Conservation (phyloP, 1,139 yeast species). For the Yamadazyma trypodendri region DNA sequence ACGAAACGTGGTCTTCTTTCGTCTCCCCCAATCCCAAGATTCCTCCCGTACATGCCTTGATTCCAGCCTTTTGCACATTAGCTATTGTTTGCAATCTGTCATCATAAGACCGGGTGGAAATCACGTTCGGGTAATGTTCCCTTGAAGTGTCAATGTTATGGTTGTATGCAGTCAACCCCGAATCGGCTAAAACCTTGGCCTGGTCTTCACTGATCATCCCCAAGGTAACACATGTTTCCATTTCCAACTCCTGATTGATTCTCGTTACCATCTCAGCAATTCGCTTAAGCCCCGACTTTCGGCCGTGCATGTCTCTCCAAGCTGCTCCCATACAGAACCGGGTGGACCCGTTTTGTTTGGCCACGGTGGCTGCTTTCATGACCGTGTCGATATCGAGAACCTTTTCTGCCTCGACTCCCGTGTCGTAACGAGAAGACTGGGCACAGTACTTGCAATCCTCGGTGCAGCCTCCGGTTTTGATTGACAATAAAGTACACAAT, state of each 20-base stretch:
- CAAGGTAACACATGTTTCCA: slow-evolving; percentile 79
- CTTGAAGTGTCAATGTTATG: slow-evolving; percentile 81
- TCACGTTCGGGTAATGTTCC: slow-evolving; percentile 71
- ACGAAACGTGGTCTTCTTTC: slow-evolving; percentile 66
- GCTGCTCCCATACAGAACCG: slow-evolving; percentile 88
- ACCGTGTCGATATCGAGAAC: slow-evolving; percentile 62
- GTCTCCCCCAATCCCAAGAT: slow-evolving; percentile 79
- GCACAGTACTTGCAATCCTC: slow-evolving; percentile 84
- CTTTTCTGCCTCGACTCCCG: slow-evolving; percentile 70
- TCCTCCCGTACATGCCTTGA: slow-evolving; percentile 78
- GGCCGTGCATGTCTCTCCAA: slow-evolving; percentile 82
- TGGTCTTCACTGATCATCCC: slow-evolving; percentile 73
- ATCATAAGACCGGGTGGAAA: slow-evolving; percentile 67
- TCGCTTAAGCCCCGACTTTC: slow-evolving; percentile 64
- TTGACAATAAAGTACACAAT: slow-evolving; percentile 56
- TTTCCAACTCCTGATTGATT: slow-evolving; percentile 52
- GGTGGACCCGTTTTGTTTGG: slow-evolving; percentile 67
- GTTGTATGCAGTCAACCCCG: slow-evolving; percentile 79
- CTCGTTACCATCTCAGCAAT: slow-evolving; percentile 65
- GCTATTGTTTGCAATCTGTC: slow-evolving; percentile 66
- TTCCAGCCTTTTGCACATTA: slow-evolving; percentile 64
- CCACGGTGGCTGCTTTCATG: slow-evolving; percentile 49
- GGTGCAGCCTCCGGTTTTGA: slow-evolving; percentile 75
- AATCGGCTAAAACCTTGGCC: slow-evolving; percentile 55
- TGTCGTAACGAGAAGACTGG: slow-evolving; percentile 65